phyloP scores from a whole-genome alignment of 2,329 filamentous ascomycete genomes.

The Metarhizium robertsii region DNA sequence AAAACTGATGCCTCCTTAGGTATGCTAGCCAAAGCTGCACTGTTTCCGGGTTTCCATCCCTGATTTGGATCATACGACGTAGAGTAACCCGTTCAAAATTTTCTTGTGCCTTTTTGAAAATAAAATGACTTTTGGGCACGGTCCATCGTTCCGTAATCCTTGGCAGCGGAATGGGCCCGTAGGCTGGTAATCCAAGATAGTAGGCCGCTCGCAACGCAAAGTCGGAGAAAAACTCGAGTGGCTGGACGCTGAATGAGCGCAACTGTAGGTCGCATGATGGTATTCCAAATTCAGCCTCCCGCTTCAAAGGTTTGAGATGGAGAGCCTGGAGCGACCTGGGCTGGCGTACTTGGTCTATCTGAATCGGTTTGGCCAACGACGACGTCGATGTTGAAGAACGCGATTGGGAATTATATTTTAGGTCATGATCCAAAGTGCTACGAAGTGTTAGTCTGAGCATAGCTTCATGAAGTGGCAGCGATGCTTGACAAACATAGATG shows the following conservation, averaged over 20 bases:
- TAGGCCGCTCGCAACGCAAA: constrained; percentile 93
- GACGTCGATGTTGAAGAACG: background rate
- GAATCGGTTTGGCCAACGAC: background rate
- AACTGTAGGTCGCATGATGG: constrained; percentile 87
- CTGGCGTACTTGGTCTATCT: constrained; percentile 35
- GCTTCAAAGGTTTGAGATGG: constrained; percentile 76
- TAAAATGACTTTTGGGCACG: constrained; percentile 78
- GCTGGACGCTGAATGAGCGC: constrained; percentile 81
- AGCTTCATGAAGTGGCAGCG: background rate
- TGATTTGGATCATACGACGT: constrained; percentile 80
- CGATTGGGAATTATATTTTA: background rate
- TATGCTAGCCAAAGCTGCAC: constrained; percentile 92
- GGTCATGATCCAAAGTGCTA: background rate
- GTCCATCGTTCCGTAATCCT: constrained; percentile 90
- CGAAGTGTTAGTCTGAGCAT: background rate
- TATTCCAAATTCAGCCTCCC: constrained; percentile 63
- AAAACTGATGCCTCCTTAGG: constrained; percentile 82
- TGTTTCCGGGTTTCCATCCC: constrained; percentile 79
- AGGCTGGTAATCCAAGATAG: constrained; percentile 79
- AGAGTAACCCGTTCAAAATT: constrained; percentile 92
- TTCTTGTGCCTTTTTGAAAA: constrained; percentile 95
- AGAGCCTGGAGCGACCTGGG: constrained; percentile 77
- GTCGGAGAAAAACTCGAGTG: constrained; percentile 89
- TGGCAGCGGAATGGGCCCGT: constrained; percentile 77
- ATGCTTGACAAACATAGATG: background rate